phyloP scores from a whole-genome alignment of 208 protist species.

The Phytomonas sp. region DNA sequence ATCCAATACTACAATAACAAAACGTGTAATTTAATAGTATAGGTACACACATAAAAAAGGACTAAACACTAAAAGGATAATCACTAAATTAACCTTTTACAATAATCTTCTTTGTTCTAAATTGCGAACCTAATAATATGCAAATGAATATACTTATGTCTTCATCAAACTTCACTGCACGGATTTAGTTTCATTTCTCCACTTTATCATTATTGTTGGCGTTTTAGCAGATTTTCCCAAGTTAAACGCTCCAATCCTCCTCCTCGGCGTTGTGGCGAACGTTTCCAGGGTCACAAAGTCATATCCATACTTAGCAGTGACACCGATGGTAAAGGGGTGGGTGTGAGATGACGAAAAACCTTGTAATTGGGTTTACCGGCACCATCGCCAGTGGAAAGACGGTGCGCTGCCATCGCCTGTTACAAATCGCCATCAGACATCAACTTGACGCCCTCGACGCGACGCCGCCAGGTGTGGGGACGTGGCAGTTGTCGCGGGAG shows the following conservation, averaged over 20 bases:
- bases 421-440: slow-evolving; percentile 20
- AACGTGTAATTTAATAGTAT: not conserved
- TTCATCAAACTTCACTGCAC: not conserved
- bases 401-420: slow-evolving; percentile 45
- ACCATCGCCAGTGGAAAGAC: slow-evolving; percentile 80
- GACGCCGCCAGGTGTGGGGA: not conserved
- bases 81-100: slow-evolving; percentile 3
- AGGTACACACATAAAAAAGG: not conserved
- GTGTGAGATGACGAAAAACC: not conserved
- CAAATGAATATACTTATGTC: not conserved
- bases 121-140: not conserved
- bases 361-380: slow-evolving; percentile 56
- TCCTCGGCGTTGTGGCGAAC: not conserved
- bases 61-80: not conserved
- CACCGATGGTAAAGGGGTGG: not conserved
- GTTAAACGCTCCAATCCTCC: not conserved
- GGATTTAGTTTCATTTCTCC: not conserved
- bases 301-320: not conserved
- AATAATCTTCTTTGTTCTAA: slow-evolving; percentile 6
- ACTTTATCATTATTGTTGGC: not conserved
- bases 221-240: not conserved
- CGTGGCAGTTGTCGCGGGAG: not conserved
- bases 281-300: not conserved
- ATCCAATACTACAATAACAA: slow-evolving; percentile 1
- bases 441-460: slow-evolving; percentile 4